These are phyloP conservation scores for Pseudogymnoascus sp. DNA, from an alignment of 2,329 filamentous ascomycete genomes.

Conservation along the genomic window DNA sequence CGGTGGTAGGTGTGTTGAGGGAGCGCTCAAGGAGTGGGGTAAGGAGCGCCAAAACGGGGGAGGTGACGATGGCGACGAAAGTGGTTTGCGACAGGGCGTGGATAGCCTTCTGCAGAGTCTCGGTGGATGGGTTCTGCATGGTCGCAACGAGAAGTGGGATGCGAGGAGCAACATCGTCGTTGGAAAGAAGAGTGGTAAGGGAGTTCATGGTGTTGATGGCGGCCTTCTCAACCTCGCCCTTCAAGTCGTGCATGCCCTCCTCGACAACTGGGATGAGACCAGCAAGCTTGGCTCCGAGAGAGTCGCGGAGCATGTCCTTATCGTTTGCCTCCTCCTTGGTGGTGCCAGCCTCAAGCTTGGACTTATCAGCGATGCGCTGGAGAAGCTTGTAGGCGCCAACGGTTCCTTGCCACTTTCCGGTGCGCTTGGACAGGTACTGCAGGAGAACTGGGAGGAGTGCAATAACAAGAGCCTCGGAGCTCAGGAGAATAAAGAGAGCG, in stretches of 20 bases:
- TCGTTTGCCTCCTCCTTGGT: slow-evolving; percentile 77
- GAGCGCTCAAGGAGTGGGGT: slow-evolving; percentile 92
- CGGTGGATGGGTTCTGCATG: slow-evolving; percentile 86
- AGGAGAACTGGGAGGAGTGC: slow-evolving; percentile 72
- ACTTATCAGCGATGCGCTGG: slow-evolving; percentile 91
- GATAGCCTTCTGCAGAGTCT: slow-evolving; percentile 90
- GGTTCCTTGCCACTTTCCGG: slow-evolving; percentile 95
- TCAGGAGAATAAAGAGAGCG: slow-evolving; percentile 72
- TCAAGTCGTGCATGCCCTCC: slow-evolving; percentile 92
- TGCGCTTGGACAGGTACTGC: slow-evolving; percentile 71
- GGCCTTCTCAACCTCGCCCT: slow-evolving; percentile 80
- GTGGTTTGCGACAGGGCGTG: slow-evolving; percentile 95
- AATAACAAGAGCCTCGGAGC: slow-evolving; percentile 72
- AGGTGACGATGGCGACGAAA: slow-evolving; percentile 95
- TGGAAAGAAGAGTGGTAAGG: slow-evolving; percentile 81
- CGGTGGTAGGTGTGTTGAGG: slow-evolving; percentile 81
- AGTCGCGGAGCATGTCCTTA: slow-evolving; percentile 83
- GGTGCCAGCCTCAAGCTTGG: slow-evolving; percentile 70
- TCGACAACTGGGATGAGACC: slow-evolving; percentile 86
- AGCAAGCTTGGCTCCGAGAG: slow-evolving; percentile 83
- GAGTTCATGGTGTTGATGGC: slow-evolving; percentile 88
- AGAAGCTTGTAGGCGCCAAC: slow-evolving; percentile 79
- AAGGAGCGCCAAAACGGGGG: slow-evolving; percentile 85
- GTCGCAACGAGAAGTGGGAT: slow-evolving; percentile 89
- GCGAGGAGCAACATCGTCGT: slow-evolving; percentile 90